Percentiles rank a stretch among this genome's conserved stretches.
These are phyloP conservation scores for Linum usitatissimum DNA, from an alignment of 345 rosid genomes.

Conservation along the genomic window DNA sequence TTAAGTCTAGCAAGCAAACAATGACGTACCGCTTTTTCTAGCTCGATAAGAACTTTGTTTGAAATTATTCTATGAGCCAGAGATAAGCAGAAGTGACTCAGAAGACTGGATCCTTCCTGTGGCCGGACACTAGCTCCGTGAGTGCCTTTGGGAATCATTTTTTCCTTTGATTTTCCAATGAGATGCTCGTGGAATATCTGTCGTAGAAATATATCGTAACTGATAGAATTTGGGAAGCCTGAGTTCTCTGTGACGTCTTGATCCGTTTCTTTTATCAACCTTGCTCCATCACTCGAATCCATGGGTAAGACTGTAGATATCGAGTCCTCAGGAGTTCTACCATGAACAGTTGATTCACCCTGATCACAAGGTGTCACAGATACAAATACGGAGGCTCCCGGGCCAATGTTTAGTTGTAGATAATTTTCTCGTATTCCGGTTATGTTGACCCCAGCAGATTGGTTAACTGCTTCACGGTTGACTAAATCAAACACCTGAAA, in stretches of 20 bases:
- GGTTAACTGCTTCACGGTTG: slow-evolving; percentile 65
- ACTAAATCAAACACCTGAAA: slow-evolving; percentile 74
- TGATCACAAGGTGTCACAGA: slow-evolving; percentile 47
- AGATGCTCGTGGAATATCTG: slow-evolving; percentile 66
- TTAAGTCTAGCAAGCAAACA: slow-evolving; percentile 10
- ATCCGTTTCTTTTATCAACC: slow-evolving; percentile 26
- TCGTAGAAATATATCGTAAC: slow-evolving; percentile 75
- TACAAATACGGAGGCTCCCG: slow-evolving; percentile 60
- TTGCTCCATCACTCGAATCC: slow-evolving; percentile 39
- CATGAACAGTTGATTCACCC: slow-evolving; percentile 28
- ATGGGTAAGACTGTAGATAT: slow-evolving; percentile 30
- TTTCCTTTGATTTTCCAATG: slow-evolving; percentile 42
- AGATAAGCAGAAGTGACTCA: slow-evolving; percentile 80
- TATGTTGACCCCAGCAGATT: slow-evolving; percentile 61
- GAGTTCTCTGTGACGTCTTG: slow-evolving; percentile 27
- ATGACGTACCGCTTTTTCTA: slow-evolving; percentile 67
- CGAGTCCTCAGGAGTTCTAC: slow-evolving; percentile 20
- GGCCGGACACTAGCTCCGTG: slow-evolving; percentile 35
- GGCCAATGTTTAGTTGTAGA: slow-evolving; percentile 60
- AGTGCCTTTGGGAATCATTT: slow-evolving; percentile 27
- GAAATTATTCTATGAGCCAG: slow-evolving; percentile 80
- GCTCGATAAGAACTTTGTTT: slow-evolving; percentile 52
- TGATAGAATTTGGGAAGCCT: slow-evolving; percentile 38
- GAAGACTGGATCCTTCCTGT: slow-evolving; percentile 53
- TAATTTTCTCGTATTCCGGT: slow-evolving; percentile 77